Evolutionary conservation across 345 rosid genomes (phyloP).

Genomic region (Leavenworthia alabamica): DNA sequence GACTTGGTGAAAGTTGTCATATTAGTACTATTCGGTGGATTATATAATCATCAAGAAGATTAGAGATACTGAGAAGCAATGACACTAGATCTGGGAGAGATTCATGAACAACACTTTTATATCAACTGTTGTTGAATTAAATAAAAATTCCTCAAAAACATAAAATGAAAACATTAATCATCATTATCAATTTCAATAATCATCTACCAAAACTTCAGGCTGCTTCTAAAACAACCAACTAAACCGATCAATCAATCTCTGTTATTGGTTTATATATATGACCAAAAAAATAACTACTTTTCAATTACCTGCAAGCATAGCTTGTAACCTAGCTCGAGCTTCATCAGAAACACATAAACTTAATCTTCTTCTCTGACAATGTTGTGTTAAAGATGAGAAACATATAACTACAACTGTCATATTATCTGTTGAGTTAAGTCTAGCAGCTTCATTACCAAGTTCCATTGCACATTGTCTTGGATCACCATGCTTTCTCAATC

Average conservation of each 20-base stretch:
- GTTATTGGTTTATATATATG: not conserved
- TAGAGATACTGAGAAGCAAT: slow-evolving; percentile 23
- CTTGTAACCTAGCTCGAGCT: slow-evolving; percentile 34
- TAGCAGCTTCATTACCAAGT: slow-evolving; percentile 68
- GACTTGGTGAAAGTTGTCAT: too few relatives aligned
- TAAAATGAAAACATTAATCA: not conserved
- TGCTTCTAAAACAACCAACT: slow-evolving; percentile 22
- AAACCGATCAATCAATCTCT: slow-evolving; percentile 24
- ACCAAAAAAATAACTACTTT: not conserved
- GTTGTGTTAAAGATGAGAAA: slow-evolving; percentile 54
- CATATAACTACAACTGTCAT: slow-evolving; percentile 67
- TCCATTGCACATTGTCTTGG: slow-evolving; percentile 58
- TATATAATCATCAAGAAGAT: not conserved
- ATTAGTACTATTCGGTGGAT: too few relatives aligned
- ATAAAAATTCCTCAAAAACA: slow-evolving; percentile 1
- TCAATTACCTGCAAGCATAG: slow-evolving; percentile 28
- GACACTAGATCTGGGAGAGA: not conserved
- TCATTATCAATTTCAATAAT: slow-evolving; percentile 13
- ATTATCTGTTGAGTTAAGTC: slow-evolving; percentile 57
- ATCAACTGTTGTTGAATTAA: too few relatives aligned
- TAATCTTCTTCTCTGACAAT: slow-evolving; percentile 38
- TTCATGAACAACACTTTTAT: not conserved
- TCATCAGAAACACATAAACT: slow-evolving; percentile 68
- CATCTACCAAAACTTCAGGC: slow-evolving; percentile 31
- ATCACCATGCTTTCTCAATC: slow-evolving; percentile 71